Evolutionary conservation across 2,329 filamentous ascomycete species (phyloP).

Genomic region (Sarocladium kiliense): DNA sequence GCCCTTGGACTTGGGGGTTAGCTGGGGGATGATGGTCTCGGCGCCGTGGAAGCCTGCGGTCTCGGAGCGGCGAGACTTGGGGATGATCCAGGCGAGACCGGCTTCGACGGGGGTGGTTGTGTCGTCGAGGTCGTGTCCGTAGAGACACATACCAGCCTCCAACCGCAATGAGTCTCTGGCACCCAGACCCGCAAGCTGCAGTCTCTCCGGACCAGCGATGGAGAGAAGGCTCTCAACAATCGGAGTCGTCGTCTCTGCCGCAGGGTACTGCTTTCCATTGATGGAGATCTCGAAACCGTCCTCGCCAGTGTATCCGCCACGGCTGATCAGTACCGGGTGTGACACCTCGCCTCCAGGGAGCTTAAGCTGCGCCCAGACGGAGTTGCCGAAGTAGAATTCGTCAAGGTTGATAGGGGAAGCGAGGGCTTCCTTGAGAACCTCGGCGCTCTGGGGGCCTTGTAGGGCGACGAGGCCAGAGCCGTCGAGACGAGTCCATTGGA

Average conservation of each 20-base stretch:
- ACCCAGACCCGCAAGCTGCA: slow-evolving; percentile 82
- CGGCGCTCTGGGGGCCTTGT: slow-evolving; percentile 74
- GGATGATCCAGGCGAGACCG: slow-evolving; percentile 70
- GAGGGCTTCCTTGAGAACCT: slow-evolving; percentile 62
- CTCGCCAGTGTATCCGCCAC: slow-evolving; percentile 94
- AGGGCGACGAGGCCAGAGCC: slow-evolving; percentile 78
- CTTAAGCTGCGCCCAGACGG: slow-evolving; percentile 59
- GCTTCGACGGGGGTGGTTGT: slow-evolving; percentile 55
- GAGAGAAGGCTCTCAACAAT: slow-evolving; percentile 65
- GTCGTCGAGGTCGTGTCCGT: slow-evolving; percentile 95
- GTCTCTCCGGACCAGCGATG: slow-evolving; percentile 51
- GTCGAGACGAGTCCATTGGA: slow-evolving; percentile 65
- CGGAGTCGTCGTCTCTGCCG: slow-evolving; percentile 39
- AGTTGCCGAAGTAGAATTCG: slow-evolving; percentile 76
- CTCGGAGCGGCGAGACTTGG: slow-evolving; percentile 61
- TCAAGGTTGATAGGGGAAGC: slow-evolving; percentile 51
- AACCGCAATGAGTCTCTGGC: slow-evolving; percentile 88
- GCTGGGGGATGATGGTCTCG: slow-evolving; percentile 69
- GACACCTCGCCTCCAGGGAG: slow-evolving; percentile 45
- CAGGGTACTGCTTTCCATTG: slow-evolving; percentile 35
- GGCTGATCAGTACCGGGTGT: slow-evolving; percentile 59
- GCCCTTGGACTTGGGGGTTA: slow-evolving; percentile 68
- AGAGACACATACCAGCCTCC: slow-evolving; percentile 98
- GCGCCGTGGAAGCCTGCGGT: slow-evolving; percentile 79
- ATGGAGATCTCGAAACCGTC: slow-evolving; percentile 97